Evolutionary conservation across 2,329 filamentous ascomycete species (phyloP), one percentile per base, ranked within the genome.

Genomic region (Diaporthe sp.): DNA sequence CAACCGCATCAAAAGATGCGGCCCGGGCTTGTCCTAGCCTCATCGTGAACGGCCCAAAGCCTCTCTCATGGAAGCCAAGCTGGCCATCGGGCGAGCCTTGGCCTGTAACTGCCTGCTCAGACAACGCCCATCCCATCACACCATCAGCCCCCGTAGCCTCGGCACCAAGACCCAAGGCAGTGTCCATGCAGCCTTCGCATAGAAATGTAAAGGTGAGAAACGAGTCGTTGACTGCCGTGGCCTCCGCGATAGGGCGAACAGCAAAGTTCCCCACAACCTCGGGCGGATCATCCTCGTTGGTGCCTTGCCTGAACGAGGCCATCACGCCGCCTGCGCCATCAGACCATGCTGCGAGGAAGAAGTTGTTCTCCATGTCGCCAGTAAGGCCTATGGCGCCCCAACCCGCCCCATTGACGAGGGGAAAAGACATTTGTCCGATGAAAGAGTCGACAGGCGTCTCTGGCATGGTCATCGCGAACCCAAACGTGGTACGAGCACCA

Each of bases 361-460:
- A 82, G 28, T 86, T 85, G 12, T 83, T 84, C 62, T 86, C 79
- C 86, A 89, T 88, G 10, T 84, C 82, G 4, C 85, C 85, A 0
- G 84, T 85, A 22, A 88, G 31, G 3, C 65, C 65, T 25, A 68
- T 53, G 0, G 65, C 46, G 4, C 65, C 65, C 65, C 65, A 55
- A 1, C 87, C 87, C 3, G 81, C 83, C 4, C 85, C 84, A 61
- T 84, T 82, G 15, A 77, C 78, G 2, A 84, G 80, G 0, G 84
- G 85, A 74, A 86, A 85, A 25, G 85, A 83, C 17, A 89, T 82
- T 76, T 88, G 87, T 10, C 85, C 87, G 67, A 88, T 88, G 80
- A 88, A 87, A 73, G 86, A 86, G 60, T 78, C 84, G 17, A 77
- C 82, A 0, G 84, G 81, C 13, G 80, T 82, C 58, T 84, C 79